phyloP scores from a whole-genome alignment of 805 yeast species.

The Wickerhamiella lipophila region DNA sequence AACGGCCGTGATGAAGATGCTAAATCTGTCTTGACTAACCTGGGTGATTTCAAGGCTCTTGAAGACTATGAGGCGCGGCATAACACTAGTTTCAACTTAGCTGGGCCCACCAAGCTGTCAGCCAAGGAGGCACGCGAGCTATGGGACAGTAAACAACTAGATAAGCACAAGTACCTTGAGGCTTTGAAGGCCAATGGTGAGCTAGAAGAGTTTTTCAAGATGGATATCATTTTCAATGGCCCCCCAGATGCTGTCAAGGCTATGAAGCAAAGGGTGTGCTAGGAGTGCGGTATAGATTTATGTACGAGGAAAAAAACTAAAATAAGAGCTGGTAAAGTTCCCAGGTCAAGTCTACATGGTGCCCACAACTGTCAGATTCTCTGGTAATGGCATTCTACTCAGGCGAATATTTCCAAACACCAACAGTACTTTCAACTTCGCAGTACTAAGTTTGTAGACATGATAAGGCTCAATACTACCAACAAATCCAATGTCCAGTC shows the following conservation, averaged over 20 bases:
- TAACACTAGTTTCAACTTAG: too few species aligned
- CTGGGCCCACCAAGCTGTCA: not conserved
- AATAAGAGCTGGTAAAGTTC: not conserved
- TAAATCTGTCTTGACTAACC: not conserved
- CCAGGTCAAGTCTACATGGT: slow-evolving; percentile 18
- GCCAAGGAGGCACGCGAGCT: not conserved
- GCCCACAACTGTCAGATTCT: slow-evolving; percentile 21
- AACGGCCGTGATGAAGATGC: slow-evolving; percentile 14
- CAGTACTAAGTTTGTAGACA: slow-evolving; percentile 44
- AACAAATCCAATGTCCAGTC: slow-evolving; percentile 69
- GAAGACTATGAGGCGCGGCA: slow-evolving; percentile 6
- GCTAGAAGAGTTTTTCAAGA: slow-evolving; percentile 42
- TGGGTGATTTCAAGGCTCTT: not conserved
- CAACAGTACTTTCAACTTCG: slow-evolving; percentile 52
- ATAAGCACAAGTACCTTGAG: not conserved
- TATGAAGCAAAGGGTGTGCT: not conserved
- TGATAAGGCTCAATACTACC: slow-evolving; percentile 59
- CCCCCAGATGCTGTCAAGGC: not conserved
- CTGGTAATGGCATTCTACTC: slow-evolving; percentile 24
- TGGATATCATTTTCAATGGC: slow-evolving; percentile 35
- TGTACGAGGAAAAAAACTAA: too few species aligned
- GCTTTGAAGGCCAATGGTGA: not conserved
- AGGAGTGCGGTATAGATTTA: too few species aligned
- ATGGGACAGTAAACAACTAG: slow-evolving; percentile 2
- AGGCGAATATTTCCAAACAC: slow-evolving; percentile 48